phyloP scores from a whole-genome alignment of 768 basidiomycete genomes.

The Gymnopilus junonius region DNA sequence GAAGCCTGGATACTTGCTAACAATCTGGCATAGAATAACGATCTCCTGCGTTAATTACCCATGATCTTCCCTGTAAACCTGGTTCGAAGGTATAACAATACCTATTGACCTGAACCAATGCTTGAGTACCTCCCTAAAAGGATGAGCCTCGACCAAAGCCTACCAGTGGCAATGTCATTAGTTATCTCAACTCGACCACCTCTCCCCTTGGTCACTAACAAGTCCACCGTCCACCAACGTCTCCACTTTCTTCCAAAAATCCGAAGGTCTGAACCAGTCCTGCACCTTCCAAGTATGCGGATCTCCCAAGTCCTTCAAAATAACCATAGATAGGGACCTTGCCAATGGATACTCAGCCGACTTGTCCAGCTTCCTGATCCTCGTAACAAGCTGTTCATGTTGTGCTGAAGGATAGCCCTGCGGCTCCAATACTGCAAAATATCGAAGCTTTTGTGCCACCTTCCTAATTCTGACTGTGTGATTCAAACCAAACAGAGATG shows the following conservation, averaged over 20 bases:
- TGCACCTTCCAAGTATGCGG: conserved; percentile 2
- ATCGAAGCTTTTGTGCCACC: conserved; percentile 1
- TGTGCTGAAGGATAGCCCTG: not conserved
- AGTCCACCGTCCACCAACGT: conserved; percentile 19
- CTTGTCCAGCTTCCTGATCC: not conserved
- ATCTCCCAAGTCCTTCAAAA: conserved; percentile 8
- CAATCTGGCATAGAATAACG: no score
- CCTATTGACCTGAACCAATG: no score
- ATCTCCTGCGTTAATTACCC: no score
- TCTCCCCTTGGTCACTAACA: conserved; percentile 22
- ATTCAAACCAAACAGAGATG: not conserved
- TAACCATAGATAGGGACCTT: not conserved
- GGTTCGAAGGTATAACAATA: no score
- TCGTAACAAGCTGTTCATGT: not conserved
- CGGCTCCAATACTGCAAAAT: conserved; percentile 6
- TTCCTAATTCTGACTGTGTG: not conserved
- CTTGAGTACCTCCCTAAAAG: no score
- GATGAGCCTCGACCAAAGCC: no score
- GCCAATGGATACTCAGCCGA: not conserved
- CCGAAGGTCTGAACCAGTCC: conserved; percentile 4
- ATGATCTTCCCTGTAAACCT: no score
- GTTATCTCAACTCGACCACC: no score
- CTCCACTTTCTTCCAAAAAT: conserved; percentile 28
- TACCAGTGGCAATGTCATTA: no score
- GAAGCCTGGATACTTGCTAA: not conserved